phyloP scores from a whole-genome alignment of 306 rosid genomes.

The Ormosia semicastrata region DNA sequence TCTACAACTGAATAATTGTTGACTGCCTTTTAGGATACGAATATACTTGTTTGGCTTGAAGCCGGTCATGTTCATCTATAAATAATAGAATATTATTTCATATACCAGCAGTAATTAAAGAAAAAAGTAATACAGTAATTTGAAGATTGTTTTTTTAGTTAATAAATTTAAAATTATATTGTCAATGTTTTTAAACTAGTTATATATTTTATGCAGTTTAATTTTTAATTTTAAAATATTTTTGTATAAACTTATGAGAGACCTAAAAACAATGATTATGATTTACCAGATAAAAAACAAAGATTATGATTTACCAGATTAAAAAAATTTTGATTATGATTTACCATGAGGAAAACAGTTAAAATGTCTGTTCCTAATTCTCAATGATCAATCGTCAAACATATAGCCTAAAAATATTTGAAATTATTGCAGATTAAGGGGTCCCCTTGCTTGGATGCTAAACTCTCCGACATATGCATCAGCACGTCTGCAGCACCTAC shows the following conservation, averaged over 20 bases:
- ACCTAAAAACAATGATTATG: no score
- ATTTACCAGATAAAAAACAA: no score
- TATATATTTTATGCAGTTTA: no score
- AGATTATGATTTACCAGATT: no score
- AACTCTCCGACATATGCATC: constrained; percentile 55
- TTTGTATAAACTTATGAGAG: no score
- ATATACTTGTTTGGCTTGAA: background rate
- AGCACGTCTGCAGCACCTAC: constrained; percentile 66
- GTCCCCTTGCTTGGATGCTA: constrained; percentile 35
- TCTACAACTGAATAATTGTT: background rate
- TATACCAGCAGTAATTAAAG: background rate
- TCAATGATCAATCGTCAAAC: background rate
- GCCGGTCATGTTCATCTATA: background rate
- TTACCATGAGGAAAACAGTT: no score
- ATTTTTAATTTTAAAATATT: no score
- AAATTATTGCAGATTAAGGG: constrained; percentile 39
- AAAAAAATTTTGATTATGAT: no score
- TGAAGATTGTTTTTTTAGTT: background rate
- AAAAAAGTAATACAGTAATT: background rate
- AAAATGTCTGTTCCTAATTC: background rate
- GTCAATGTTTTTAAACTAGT: background rate
- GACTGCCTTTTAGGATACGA: background rate
- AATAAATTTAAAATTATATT: no score
- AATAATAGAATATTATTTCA: background rate
- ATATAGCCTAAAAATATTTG: background rate